Base-by-base conservation (phyloP, 208 protist genomes). In the Trypanosoma avium region DNA sequence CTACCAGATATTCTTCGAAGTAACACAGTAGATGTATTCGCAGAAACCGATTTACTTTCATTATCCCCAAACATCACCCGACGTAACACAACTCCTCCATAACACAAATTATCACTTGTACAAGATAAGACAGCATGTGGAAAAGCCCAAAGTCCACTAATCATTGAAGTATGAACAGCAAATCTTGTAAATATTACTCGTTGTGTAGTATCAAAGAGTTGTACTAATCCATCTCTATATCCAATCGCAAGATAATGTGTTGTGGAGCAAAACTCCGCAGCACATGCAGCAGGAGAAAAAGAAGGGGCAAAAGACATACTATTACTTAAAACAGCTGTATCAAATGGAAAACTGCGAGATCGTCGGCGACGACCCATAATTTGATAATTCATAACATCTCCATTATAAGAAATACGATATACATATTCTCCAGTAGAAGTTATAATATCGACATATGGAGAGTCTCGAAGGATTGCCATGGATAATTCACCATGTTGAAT, bases 191-290 rank as follows among this genome's bases (percentile, higher is more conserved):
- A 92, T 17, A 95, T 70, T 17, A 84, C 77, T 50, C 73, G 67
- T 47, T 73, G 64, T 3, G 82, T 73, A 10, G 77, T 84, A 70
- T 96, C 90, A 19, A 96, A 61, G 46, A 93, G 55, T 73, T 96
- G 90, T 32, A 93, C 49, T 2, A 93, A 61, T 0, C 90, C 87
- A 55, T 92, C 76, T 0, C 65, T 49, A 65, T 92, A 96, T 12
- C 74, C 84, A 52, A 77, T 46, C 1, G 69, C 75, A 13, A 89
- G 46, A 45, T 76, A 82, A 9, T 73, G 73, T 17, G 55, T 8
- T n/a, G 61, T 62, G 0, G 29, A 12, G 27, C 71, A 70, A 38
- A 73, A 73, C 3, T n/a, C 35, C 4, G 73, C 45, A 6, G 26
- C 19, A 22, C 69, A 69, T 10, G 54, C 64, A 55, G 32, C 46